Conservation (phyloP, 2,329 filamentous ascomycete species). For the Cryphonectria nitschkei region DNA sequence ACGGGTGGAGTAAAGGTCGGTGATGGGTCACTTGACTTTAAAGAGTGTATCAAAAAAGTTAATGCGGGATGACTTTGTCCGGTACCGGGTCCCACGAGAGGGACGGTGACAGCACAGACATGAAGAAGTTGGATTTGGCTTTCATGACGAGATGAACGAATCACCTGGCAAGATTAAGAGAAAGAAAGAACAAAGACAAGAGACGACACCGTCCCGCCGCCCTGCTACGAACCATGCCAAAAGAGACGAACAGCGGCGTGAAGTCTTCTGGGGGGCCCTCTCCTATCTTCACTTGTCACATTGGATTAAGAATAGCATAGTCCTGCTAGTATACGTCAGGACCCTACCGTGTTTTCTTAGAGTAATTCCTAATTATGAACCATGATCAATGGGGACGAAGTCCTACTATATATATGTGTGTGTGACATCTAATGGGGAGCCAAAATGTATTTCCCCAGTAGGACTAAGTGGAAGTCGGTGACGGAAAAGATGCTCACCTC, state of each 20-base stretch:
- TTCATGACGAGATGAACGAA: constrained; percentile 20
- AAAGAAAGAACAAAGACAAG: constrained; percentile 2
- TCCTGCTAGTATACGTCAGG: constrained; percentile 13
- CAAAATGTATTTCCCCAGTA: neutral
- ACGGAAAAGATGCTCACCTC: too few species aligned
- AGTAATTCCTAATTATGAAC: constrained; percentile 28
- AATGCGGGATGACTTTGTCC: constrained; percentile 22
- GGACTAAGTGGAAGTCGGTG: neutral
- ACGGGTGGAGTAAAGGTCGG: constrained; percentile 11
- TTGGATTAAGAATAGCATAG: constrained; percentile 24
- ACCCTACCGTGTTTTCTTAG: constrained; percentile 16
- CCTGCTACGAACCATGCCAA: constrained; percentile 1
- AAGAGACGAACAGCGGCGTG: neutral
- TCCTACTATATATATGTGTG: neutral
- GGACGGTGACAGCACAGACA: constrained; percentile 17
- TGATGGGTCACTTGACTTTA: constrained; percentile 3
- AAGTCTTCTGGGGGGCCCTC: neutral
- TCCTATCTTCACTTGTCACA: constrained; percentile 26
- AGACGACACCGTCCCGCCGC: constrained; percentile 2
- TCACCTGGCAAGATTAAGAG: constrained; percentile 5
- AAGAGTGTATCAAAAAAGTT: constrained; percentile 21
- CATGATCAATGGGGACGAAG: neutral
- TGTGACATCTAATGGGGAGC: neutral
- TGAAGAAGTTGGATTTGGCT: constrained; percentile 11
- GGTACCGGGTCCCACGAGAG: constrained; percentile 6